These are phyloP conservation scores for Penicillium fimorum DNA, from an alignment of 495 filamentous ascomycete species.

Conservation along the genomic window DNA sequence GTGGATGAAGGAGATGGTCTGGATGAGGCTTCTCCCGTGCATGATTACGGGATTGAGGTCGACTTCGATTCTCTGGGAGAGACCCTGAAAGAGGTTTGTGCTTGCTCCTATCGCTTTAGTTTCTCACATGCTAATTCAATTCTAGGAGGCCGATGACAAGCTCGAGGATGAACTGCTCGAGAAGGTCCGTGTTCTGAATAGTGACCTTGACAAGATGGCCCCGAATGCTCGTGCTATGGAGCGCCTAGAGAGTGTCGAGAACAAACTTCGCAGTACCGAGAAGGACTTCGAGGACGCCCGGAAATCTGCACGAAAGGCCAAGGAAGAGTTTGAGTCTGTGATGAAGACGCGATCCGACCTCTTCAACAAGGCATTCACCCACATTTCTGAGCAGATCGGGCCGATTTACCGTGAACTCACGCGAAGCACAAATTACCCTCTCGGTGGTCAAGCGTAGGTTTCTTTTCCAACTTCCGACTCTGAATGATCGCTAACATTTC, in stretches of 20 bases:
- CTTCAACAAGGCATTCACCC: constrained; percentile 91
- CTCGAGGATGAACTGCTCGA: constrained; percentile 78
- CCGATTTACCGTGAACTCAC: constrained; percentile 95
- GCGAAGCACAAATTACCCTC: constrained; percentile 73
- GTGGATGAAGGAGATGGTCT: constrained; percentile 63
- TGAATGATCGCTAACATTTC: constrained; percentile 3
- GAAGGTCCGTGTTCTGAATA: constrained; percentile 67
- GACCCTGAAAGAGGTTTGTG: constrained; percentile 72
- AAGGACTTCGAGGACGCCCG: constrained; percentile 85
- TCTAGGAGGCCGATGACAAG: constrained; percentile 63
- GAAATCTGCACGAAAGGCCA: constrained; percentile 65
- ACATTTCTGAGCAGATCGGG: constrained; percentile 93
- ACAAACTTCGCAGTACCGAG: constrained; percentile 79
- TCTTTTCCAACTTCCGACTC: not conserved
- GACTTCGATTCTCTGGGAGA: constrained; percentile 86
- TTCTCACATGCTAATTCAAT: constrained; percentile 24
- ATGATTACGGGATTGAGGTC: constrained; percentile 91
- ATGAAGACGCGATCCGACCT: constrained; percentile 82
- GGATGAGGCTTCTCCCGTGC: constrained; percentile 50
- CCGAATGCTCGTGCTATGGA: constrained; percentile 96
- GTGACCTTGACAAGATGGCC: constrained; percentile 86
- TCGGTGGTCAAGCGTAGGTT: constrained; percentile 80
- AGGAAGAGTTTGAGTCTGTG: constrained; percentile 76
- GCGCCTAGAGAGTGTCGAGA: constrained; percentile 81
- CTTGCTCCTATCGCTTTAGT: not conserved